Conservation (phyloP, 768 basidiomycete species). For the Rhizopogon vinicolor region DNA sequence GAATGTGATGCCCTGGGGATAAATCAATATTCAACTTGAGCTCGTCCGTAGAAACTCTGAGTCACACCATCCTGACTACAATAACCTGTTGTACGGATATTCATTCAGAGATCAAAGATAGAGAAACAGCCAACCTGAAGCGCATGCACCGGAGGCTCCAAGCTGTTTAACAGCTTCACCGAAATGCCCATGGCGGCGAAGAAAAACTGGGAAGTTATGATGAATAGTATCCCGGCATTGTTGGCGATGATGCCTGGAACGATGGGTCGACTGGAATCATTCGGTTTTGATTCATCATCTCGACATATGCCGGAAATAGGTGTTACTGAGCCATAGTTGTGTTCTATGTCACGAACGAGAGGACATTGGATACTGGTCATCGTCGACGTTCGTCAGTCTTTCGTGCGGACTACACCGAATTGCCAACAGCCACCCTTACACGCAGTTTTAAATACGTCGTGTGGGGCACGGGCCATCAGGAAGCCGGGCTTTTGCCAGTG, state of each 20-base stretch:
- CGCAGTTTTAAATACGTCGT: too few species aligned
- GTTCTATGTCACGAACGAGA: background rate
- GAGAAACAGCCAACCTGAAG: conserved; percentile 39
- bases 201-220: conserved; percentile 56
- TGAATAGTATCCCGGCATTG: conserved; percentile 59
- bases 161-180: conserved; percentile 56
- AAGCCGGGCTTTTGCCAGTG: too few species aligned
- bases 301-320: background rate
- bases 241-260: conserved; percentile 10
- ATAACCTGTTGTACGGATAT: conserved; percentile 37
- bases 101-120: background rate
- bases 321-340: background rate
- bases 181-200: conserved; percentile 56
- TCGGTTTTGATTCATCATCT: background rate
- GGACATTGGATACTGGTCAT: background rate
- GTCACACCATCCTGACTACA: conserved; percentile 51
- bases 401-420: too few species aligned
- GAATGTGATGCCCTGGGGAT: conserved; percentile 44
- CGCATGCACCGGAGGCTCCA: conserved; percentile 55
- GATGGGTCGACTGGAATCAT: background rate
- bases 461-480: too few species aligned
- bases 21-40: background rate
- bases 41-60: background rate
- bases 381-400: background rate
- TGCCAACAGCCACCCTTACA: too few species aligned